A percentile compares a stretch with the other conserved stretches of the same genome.
Conservation (phyloP, 306 rosid genomes). For the Ammopiptanthus mongolicus region DNA sequence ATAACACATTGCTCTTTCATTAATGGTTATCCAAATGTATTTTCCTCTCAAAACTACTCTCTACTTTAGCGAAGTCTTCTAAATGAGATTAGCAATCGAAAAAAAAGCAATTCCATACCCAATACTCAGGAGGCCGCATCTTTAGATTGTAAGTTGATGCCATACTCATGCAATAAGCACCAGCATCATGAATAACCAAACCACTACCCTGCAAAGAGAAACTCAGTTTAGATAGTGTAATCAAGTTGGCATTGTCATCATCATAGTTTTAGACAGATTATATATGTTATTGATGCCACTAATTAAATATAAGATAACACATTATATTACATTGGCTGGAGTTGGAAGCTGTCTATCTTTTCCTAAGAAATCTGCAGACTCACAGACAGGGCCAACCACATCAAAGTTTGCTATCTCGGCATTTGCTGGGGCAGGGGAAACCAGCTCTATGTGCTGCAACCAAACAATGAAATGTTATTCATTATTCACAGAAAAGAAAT, state of each 20-base stretch:
- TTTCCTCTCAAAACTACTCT: neutral
- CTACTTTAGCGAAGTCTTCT: neutral
- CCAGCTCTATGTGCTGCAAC: constrained; percentile 87
- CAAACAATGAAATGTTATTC: constrained; percentile 1
- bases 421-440: constrained; percentile 69
- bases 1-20: neutral
- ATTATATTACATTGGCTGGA: constrained; percentile 36
- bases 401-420: constrained; percentile 35
- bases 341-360: constrained; percentile 47
- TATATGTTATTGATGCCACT: neutral
- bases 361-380: constrained; percentile 57
- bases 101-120: constrained; percentile 47
- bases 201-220: constrained; percentile 73
- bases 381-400: constrained; percentile 52
- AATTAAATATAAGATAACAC: neutral
- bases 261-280: neutral
- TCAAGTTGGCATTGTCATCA: neutral
- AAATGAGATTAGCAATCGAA: neutral
- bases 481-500: neutral
- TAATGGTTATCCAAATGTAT: neutral
- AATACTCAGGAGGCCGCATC: constrained; percentile 96
- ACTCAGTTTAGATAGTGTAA: constrained; percentile 1
- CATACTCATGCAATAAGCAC: constrained; percentile 99
- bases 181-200: constrained; percentile 94
- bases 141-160: constrained; percentile 94